Evolutionary conservation across 441 rosid genomes (phyloP).

Genomic region (Mallotus japonicus): DNA sequence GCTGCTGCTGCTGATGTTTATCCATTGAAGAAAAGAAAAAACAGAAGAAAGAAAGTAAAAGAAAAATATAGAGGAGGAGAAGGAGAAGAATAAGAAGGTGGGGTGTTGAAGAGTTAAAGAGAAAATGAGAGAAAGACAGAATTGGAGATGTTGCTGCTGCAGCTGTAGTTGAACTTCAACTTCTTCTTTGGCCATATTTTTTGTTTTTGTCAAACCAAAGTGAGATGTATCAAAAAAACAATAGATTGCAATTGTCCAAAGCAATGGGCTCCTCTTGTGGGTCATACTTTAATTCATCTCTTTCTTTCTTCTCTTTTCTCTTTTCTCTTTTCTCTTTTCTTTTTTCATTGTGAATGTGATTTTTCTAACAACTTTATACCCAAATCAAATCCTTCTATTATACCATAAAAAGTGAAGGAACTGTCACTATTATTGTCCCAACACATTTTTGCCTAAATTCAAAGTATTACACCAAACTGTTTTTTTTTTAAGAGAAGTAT

Average conservation of each 20-base stretch:
- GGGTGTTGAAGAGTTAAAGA: conserved; percentile 25
- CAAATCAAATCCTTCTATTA: conserved; percentile 10
- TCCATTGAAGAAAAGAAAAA: conserved; percentile 51
- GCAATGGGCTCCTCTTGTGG: conserved; percentile 42
- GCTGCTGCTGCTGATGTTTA: conserved; percentile 37
- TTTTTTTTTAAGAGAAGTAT: too few species aligned
- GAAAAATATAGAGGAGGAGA: background rate
- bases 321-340: background rate
- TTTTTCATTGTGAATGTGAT: background rate
- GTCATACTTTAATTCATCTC: conserved; percentile 29
- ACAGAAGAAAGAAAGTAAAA: background rate
- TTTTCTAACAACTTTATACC: background rate
- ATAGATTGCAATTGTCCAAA: conserved; percentile 50
- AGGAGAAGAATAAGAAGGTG: conserved; percentile 12
- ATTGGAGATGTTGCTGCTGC: conserved; percentile 35
- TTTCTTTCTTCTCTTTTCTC: background rate
- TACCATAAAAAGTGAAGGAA: conserved; percentile 2
- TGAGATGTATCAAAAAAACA: conserved; percentile 30
- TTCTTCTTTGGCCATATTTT: conserved; percentile 31
- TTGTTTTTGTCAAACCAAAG: conserved; percentile 40
- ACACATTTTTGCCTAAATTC: too few species aligned
- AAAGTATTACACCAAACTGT: too few species aligned
- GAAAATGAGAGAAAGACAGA: conserved; percentile 29
- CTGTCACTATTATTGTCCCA: background rate
- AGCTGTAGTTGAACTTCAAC: conserved; percentile 16